These are phyloP conservation scores for Adansonia digitata DNA, from an alignment of 345 rosid genomes.

Conservation along the genomic window DNA sequence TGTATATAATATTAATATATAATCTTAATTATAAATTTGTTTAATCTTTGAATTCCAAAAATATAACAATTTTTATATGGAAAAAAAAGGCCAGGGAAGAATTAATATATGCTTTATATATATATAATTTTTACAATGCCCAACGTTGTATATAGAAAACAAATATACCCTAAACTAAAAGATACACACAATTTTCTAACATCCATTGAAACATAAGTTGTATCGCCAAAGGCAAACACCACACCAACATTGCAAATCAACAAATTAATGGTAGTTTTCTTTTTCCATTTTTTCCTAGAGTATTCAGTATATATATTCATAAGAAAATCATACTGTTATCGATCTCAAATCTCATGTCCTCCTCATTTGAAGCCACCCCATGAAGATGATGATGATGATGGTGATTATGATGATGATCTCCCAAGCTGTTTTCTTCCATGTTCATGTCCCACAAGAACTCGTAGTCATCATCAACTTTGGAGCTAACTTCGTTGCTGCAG, in stretches of 20 bases:
- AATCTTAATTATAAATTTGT: no score
- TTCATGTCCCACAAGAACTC: slow-evolving; percentile 53
- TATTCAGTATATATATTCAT: slow-evolving; percentile 17
- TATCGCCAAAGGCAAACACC: slow-evolving; percentile 19
- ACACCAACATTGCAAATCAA: slow-evolving; percentile 17
- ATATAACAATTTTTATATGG: no score
- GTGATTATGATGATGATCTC: background rate
- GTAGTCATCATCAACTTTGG: slow-evolving; percentile 34
- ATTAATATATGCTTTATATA: slow-evolving; percentile 5
- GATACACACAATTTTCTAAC: background rate
- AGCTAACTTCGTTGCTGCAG: slow-evolving; percentile 16
- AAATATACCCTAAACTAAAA: slow-evolving; percentile 7
- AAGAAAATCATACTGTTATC: slow-evolving; percentile 36
- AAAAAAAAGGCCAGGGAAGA: background rate
- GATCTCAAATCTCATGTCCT: slow-evolving; percentile 37
- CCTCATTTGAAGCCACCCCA: slow-evolving; percentile 36
- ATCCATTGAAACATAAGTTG: slow-evolving; percentile 11
- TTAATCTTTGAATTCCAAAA: background rate
- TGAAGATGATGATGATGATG: background rate
- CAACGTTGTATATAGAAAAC: background rate
- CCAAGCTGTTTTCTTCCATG: slow-evolving; percentile 36
- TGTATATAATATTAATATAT: no score
- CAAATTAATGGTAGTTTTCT: slow-evolving; percentile 7
- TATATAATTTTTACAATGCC: background rate
- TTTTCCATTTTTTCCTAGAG: background rate